These are phyloP conservation scores for Fusarium sp. DNA, from an alignment of 2,329 filamentous ascomycete species.

Conservation along the genomic window DNA sequence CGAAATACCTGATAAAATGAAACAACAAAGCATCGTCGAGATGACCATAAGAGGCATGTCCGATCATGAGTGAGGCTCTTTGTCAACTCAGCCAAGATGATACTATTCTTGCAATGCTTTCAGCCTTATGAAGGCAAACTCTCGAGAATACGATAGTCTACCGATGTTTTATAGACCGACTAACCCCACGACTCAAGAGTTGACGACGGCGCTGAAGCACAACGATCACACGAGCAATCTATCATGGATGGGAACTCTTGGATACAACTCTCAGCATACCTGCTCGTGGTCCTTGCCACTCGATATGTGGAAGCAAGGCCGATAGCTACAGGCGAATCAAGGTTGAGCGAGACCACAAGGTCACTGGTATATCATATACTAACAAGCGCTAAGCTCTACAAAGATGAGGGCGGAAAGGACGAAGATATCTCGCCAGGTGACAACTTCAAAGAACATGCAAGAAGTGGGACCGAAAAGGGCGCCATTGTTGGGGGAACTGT, in stretches of 20 bases:
- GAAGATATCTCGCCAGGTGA: background rate
- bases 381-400: background rate
- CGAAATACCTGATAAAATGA: conserved; percentile 7
- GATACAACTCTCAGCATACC: conserved; percentile 8
- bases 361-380: conserved; percentile 4
- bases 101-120: conserved; percentile 27
- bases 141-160: background rate
- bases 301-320: conserved; percentile 24
- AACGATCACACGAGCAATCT: conserved; percentile 20
- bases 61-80: conserved; percentile 16
- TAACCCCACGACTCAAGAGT: background rate
- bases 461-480: conserved; percentile 14
- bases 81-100: conserved; percentile 18
- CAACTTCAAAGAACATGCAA: background rate
- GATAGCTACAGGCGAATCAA: background rate
- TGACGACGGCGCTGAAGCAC: conserved; percentile 13
- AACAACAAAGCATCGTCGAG: conserved; percentile 17
- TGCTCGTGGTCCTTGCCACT: conserved; percentile 13
- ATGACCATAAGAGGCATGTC: background rate
- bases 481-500: conserved; percentile 42
- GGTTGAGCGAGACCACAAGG: conserved; percentile 9
- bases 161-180: conserved; percentile 14
- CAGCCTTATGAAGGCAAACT: background rate
- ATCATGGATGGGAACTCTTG: conserved; percentile 9
- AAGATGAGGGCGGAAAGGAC: background rate